A percentile compares a stretch with the other conserved stretches of the same genome.
Conservation (phyloP, 208 protist species). For the Trypanosoma theileri region DNA sequence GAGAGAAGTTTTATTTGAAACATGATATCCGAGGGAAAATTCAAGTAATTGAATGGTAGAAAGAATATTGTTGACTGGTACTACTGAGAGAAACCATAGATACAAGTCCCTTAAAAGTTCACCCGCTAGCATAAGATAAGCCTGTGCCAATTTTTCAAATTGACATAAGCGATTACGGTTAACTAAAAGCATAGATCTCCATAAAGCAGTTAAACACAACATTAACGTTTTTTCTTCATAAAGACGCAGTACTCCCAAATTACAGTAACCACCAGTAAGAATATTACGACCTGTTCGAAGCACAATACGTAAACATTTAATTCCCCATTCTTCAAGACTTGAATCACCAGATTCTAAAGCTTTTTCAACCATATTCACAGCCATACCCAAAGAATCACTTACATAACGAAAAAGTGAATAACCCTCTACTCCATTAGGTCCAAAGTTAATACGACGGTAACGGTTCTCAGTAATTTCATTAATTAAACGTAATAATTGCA, state of each 20-base stretch:
- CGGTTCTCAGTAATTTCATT: conserved; percentile 33
- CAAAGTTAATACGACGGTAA: conserved; percentile 30
- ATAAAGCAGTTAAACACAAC: conserved; percentile 35
- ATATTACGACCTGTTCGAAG: conserved; percentile 43
- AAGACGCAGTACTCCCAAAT: conserved; percentile 50
- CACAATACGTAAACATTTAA: conserved; percentile 41
- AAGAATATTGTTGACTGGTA: conserved; percentile 33
- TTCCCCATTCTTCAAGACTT: conserved; percentile 46
- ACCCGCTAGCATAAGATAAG: conserved; percentile 33
- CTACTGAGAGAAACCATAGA: conserved; percentile 43
- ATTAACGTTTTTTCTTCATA: conserved; percentile 46
- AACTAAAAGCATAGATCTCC: conserved; percentile 34
- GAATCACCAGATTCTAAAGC: conserved; percentile 9
- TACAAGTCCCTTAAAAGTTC: conserved; percentile 48
- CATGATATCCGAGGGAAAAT: conserved; percentile 21
- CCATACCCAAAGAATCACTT: conserved; percentile 10
- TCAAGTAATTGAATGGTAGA: conserved; percentile 49
- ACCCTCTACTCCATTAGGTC: conserved; percentile 26
- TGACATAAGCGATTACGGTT: conserved; percentile 27
- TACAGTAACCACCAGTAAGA: conserved; percentile 60
- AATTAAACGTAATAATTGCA: conserved; percentile 28
- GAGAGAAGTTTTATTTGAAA: neutral
- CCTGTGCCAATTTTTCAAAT: conserved; percentile 43
- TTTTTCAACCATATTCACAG: conserved; percentile 1
- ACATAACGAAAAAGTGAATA: conserved; percentile 30